Evolutionary conservation across 495 filamentous ascomycete genomes (phyloP), one percentile per base, ranked within the genome.

Genomic region (Coniosporium apollinis): DNA sequence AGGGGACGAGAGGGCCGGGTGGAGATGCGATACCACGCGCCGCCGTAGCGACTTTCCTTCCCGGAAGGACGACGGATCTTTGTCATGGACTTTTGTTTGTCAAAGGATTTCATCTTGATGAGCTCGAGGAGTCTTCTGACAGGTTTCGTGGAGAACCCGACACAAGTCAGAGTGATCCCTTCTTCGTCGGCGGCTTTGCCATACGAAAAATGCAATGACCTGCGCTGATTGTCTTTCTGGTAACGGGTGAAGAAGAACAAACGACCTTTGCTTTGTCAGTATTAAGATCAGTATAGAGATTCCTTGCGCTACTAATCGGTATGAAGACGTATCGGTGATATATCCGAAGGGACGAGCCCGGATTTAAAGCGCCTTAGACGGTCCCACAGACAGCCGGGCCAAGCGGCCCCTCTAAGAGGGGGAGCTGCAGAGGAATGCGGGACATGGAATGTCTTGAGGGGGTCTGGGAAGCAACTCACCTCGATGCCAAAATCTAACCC

Each of bases 1-100:
- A 94, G 72, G 2, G 86, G 77, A 17, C 85, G 61, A 0, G 77
- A 74, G 0, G 79, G 70, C n/a, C 81, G 56, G 22, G 70, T 66
- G 37, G 78, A 75, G 16, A 76, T 75, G 38, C 69, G 65, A 17
- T 59, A 47, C 82, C 82, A 89, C 1, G 21, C 37, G 10, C 43
- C 44, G 38, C 50, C 55, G 41, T 59, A 58, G 1, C 64, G 49
- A 1, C 52, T 51, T 38, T 46, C 54, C 38, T 48, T 57, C 0
- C 42, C 41, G 3, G 50, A 50, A 11, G 67, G 70, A 6, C 67
- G 58, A 34, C 63, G 60, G 34, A 70, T 60, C 4, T 56, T 56
- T 3, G 70, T 76, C 34, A 43, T 63, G 51, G 47, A 67, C 11
- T 41, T 49, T 16, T 47, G 39, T 22, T 48, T 45, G 3, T 45